These are phyloP conservation scores for Thozetella sp. DNA, from an alignment of 495 filamentous ascomycete species.

Conservation along the genomic window DNA sequence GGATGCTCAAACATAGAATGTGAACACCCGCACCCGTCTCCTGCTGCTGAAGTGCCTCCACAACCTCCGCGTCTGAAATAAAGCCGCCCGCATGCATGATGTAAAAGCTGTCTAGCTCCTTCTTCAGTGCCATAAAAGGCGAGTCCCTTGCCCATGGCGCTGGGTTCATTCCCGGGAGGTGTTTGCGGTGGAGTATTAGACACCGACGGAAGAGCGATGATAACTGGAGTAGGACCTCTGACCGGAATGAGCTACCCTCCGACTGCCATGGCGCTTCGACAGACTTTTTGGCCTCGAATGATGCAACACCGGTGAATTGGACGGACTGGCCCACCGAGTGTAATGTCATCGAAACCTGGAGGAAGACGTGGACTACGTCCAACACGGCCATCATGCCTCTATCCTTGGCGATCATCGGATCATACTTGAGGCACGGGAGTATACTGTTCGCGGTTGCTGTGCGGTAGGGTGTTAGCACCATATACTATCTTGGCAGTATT, in stretches of 20 bases:
- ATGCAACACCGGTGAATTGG: background rate
- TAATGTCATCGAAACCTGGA: background rate
- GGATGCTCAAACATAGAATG: background rate
- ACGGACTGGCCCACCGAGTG: background rate
- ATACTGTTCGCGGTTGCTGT: too few relatives aligned
- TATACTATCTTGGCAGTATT: too few relatives aligned
- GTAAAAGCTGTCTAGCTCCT: background rate
- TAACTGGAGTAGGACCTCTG: background rate
- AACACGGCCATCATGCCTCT: background rate
- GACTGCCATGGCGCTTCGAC: background rate
- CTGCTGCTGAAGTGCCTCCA: background rate
- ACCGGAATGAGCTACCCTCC: background rate
- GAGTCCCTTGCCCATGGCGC: background rate
- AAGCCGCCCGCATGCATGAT: background rate
- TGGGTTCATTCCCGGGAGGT: background rate
- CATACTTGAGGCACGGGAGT: too few relatives aligned
- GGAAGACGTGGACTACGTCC: background rate
- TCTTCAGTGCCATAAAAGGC: background rate
- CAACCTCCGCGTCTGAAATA: background rate
- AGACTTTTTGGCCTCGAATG: background rate
- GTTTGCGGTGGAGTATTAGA: background rate
- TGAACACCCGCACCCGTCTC: background rate
- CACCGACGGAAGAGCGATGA: background rate
- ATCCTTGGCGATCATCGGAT: background rate
- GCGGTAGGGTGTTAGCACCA: too few relatives aligned